phyloP scores from a whole-genome alignment of 2,329 filamentous ascomycete species.

The Trichoderma breve region DNA sequence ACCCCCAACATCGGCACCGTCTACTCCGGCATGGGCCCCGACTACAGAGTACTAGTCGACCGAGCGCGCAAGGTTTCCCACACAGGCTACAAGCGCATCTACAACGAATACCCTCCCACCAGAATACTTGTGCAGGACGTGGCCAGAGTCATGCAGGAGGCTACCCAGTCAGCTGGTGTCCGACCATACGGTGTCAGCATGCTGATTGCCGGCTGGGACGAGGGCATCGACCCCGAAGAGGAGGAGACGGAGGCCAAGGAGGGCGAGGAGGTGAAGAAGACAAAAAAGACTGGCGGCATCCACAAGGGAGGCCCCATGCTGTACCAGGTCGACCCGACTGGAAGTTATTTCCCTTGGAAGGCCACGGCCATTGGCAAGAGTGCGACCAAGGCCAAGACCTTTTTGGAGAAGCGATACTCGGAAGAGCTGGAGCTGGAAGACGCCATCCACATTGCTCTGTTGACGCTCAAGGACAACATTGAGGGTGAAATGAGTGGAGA shows the following conservation, averaged over 20 bases:
- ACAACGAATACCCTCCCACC: slow-evolving; percentile 99
- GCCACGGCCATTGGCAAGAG: slow-evolving; percentile 98
- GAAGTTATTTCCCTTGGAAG: slow-evolving; percentile 99
- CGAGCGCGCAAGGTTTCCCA: slow-evolving; percentile 97
- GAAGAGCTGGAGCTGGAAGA: slow-evolving; percentile 96
- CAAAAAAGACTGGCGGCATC: slow-evolving; percentile 90
- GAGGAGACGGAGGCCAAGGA: slow-evolving; percentile 56
- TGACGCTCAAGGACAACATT: slow-evolving; percentile 98
- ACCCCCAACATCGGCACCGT: slow-evolving; percentile 99
- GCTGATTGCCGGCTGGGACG: slow-evolving; percentile 95
- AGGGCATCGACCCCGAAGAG: slow-evolving; percentile 85
- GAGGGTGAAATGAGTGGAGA: slow-evolving; percentile 99
- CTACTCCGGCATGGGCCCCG: slow-evolving; percentile 97
- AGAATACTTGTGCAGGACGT: slow-evolving; percentile 99
- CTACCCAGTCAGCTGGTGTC: slow-evolving; percentile 96
- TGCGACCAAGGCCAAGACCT: slow-evolving; percentile 96
- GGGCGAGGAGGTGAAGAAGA: slow-evolving; percentile 71
- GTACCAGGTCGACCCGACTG: slow-evolving; percentile 98
- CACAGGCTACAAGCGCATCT: slow-evolving; percentile 98
- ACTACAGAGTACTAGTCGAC: slow-evolving; percentile 96
- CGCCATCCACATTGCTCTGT: slow-evolving; percentile 93
- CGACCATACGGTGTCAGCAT: slow-evolving; percentile 94
- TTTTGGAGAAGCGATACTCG: slow-evolving; percentile 98
- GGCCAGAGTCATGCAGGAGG: slow-evolving; percentile 96
- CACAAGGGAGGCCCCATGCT: slow-evolving; percentile 94